Evolutionary conservation across 2,329 filamentous ascomycete genomes (phyloP).

Genomic region (Zopfia rhizophila): DNA sequence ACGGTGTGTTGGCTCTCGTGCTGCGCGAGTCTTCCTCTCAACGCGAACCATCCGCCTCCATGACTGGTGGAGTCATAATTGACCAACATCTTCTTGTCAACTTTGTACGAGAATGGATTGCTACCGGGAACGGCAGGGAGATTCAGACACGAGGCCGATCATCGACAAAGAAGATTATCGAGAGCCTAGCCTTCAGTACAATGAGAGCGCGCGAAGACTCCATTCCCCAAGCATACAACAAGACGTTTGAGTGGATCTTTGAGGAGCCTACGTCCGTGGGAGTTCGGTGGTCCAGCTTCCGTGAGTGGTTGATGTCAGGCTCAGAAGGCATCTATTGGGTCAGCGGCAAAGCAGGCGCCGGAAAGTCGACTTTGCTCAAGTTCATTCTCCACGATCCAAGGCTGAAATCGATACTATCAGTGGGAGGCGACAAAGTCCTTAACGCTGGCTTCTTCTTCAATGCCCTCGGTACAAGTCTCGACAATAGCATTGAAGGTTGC

Average conservation of each 20-base stretch:
- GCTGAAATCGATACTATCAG: not conserved
- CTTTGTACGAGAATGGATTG: too few species aligned
- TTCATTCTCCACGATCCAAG: not conserved
- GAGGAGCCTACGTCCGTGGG: too few species aligned
- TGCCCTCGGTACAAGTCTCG: not conserved
- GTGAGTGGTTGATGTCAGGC: not conserved
- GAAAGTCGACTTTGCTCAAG: not conserved
- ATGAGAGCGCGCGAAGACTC: not conserved
- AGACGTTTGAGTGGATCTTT: slow-evolving; percentile 9
- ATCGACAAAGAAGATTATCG: too few species aligned
- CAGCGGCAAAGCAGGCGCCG: not conserved
- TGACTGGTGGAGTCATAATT: too few species aligned
- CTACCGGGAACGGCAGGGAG: too few species aligned
- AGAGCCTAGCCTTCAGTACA: too few species aligned
- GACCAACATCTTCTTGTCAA: too few species aligned
- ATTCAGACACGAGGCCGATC: too few species aligned
- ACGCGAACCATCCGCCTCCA: too few species aligned
- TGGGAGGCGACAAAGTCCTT: not conserved
- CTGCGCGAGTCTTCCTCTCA: too few species aligned
- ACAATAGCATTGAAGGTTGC: not conserved
- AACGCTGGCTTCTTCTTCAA: not conserved
- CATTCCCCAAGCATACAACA: not conserved
- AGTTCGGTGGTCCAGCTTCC: not conserved
- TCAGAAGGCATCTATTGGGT: not conserved
- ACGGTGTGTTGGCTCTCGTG: too few species aligned